These are phyloP conservation scores for Suhomyces tanzawaensis DNA, from an alignment of 805 yeast genomes.

Conservation along the genomic window DNA sequence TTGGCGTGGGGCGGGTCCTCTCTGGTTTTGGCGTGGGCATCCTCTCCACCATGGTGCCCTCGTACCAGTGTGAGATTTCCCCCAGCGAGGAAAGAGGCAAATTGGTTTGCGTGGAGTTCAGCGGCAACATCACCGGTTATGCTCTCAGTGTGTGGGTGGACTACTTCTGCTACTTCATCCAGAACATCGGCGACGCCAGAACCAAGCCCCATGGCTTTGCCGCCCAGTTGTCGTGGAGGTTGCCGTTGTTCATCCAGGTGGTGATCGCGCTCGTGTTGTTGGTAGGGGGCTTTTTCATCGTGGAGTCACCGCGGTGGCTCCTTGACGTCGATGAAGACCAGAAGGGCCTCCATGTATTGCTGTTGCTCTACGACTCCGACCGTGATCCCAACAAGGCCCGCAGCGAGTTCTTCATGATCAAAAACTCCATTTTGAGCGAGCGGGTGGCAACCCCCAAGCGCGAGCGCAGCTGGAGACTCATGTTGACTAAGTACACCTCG, in stretches of 20 bases:
- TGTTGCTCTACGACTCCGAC: conserved; percentile 31
- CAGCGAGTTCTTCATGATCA: conserved; percentile 47
- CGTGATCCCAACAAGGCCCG: conserved; percentile 32
- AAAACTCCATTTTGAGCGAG: conserved; percentile 42
- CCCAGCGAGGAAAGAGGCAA: conserved; percentile 86
- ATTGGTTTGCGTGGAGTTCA: conserved; percentile 82
- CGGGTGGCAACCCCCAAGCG: conserved; percentile 35
- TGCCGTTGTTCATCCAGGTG: conserved; percentile 76
- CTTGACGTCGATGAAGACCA: conserved; percentile 74
- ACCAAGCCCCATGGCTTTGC: conserved; percentile 33
- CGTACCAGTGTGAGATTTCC: conserved; percentile 83
- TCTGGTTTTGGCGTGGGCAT: conserved; percentile 88
- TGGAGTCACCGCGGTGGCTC: conserved; percentile 90
- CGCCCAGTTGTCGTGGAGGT: conserved; percentile 62
- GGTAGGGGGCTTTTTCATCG: conserved; percentile 73
- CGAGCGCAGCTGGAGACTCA: conserved; percentile 41
- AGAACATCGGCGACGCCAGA: conserved; percentile 46
- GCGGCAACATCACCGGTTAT: conserved; percentile 83
- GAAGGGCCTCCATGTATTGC: conserved; percentile 45
- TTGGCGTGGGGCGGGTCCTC: conserved; percentile 74
- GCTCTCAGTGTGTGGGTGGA: conserved; percentile 85
- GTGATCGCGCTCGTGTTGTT: conserved; percentile 66
- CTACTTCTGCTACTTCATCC: conserved; percentile 66
- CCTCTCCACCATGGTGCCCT: conserved; percentile 79
- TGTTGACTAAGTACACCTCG: conserved; percentile 38